Evolutionary conservation across 2,329 filamentous ascomycete genomes (phyloP).

Genomic region (Cucurbitaria berberidis): DNA sequence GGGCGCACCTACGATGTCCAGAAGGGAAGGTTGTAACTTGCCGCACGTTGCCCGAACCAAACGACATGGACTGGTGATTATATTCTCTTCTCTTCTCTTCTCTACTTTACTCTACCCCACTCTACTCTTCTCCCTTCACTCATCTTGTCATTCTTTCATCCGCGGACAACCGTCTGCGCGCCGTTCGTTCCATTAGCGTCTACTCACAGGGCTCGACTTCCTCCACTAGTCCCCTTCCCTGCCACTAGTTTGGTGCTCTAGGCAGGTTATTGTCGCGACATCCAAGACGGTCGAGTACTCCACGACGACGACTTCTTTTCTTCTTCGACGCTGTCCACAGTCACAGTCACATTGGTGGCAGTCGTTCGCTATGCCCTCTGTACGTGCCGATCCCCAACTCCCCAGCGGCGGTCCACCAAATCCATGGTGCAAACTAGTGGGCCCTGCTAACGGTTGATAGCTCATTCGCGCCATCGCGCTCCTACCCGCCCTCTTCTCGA

Average conservation of each 20-base stretch:
- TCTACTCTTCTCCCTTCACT: neutral
- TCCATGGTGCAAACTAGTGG: neutral
- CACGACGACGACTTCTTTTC: too few species aligned
- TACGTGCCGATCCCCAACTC: neutral
- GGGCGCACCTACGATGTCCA: slow-evolving; percentile 1
- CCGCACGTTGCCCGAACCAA: too few species aligned
- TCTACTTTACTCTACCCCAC: neutral
- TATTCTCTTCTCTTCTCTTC: neutral
- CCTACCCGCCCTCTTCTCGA: slow-evolving; percentile 43
- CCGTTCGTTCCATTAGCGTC: slow-evolving; percentile 5
- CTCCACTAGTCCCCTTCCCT: slow-evolving; percentile 4
- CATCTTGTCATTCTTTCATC: neutral
- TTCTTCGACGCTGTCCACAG: neutral
- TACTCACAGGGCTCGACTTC: slow-evolving; percentile 1
- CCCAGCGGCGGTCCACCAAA: neutral
- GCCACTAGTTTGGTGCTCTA: slow-evolving; percentile 18
- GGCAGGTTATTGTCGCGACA: slow-evolving; percentile 2
- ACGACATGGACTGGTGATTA: too few species aligned
- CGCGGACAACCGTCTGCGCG: slow-evolving; percentile 1
- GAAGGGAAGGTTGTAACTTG: neutral
- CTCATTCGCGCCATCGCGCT: slow-evolving; percentile 36
- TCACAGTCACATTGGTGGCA: slow-evolving; percentile 6
- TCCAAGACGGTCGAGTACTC: neutral
- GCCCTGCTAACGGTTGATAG: slow-evolving; percentile 15
- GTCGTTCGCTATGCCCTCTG: slow-evolving; percentile 10